Percentiles rank a stretch among this genome's conserved stretches.
Evolutionary conservation across 2,329 filamentous ascomycete genomes (phyloP).

Genomic region (Fulvia fulva): DNA sequence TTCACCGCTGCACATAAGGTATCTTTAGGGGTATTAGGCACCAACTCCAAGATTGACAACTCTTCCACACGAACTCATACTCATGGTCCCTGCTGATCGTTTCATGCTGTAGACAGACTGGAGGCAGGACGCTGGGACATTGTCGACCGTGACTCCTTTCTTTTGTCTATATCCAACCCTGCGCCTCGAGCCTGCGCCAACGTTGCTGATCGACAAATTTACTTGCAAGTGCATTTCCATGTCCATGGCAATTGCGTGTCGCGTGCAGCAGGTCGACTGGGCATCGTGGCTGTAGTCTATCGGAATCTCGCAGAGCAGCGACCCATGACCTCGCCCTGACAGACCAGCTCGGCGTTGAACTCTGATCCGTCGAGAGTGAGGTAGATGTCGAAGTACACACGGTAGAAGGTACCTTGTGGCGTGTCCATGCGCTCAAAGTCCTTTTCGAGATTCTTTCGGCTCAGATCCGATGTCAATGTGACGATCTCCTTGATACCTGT

Average conservation of each 20-base stretch:
- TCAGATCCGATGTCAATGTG: conserved; percentile 92
- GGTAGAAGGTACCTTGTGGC: conserved; percentile 92
- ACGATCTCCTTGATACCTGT: conserved; percentile 98
- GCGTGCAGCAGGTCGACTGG: neutral
- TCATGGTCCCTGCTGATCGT: neutral
- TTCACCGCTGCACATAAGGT: neutral
- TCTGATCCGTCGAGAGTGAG: conserved; percentile 95
- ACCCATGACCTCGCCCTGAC: conserved; percentile 98
- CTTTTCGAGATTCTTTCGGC: conserved; percentile 96
- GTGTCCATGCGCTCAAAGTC: conserved; percentile 99
- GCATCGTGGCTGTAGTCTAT: conserved; percentile 31
- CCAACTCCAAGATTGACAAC: neutral
- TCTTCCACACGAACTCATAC: neutral
- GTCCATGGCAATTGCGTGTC: neutral
- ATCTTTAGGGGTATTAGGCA: neutral
- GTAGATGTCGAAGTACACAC: conserved; percentile 67
- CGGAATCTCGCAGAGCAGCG: conserved; percentile 87
- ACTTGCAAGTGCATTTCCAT: neutral
- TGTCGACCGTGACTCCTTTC: neutral
- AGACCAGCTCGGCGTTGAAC: conserved; percentile 97
- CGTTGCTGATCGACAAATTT: neutral
- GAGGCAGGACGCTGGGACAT: neutral
- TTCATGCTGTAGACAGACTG: neutral
- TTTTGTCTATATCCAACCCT: conserved; percentile 13
- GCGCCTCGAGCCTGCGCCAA: neutral